Conservation (phyloP, 2,329 filamentous ascomycete species). For the Coniella vitis region DNA sequence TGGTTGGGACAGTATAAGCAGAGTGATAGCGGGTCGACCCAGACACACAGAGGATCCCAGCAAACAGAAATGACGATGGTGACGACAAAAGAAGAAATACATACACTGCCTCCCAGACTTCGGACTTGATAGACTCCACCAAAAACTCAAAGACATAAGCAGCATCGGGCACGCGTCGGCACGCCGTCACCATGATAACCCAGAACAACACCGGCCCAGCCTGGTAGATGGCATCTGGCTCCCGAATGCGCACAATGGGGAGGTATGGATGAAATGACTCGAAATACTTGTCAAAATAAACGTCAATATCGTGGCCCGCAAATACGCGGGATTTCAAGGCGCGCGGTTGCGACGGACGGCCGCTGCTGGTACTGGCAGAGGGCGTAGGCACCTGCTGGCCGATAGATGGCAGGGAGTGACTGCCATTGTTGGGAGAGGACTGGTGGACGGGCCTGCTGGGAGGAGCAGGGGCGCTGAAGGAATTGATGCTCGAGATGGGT, state of each 20-base stretch:
- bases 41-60: background rate
- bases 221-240: constrained; percentile 45
- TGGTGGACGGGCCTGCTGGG: constrained; percentile 9
- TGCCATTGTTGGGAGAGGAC: background rate
- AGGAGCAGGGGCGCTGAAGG: constrained; percentile 18
- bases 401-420: constrained; percentile 16
- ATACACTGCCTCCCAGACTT: constrained; percentile 36
- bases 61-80: background rate
- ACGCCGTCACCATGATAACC: constrained; percentile 45
- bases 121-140: constrained; percentile 38
- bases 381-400: constrained; percentile 23
- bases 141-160: constrained; percentile 36
- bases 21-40: too few species aligned
- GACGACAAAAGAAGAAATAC: background rate
- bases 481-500: constrained; percentile 14
- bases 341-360: constrained; percentile 31
- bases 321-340: constrained; percentile 41
- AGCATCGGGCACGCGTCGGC: constrained; percentile 41
- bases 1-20: background rate
- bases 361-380: constrained; percentile 17
- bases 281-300: constrained; percentile 51
- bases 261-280: constrained; percentile 46
- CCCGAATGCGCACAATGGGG: constrained; percentile 41
- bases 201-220: constrained; percentile 45
- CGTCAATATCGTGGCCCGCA: constrained; percentile 46